phyloP scores from a whole-genome alignment of 2,329 filamentous ascomycete genomes.

The Capronia americana region DNA sequence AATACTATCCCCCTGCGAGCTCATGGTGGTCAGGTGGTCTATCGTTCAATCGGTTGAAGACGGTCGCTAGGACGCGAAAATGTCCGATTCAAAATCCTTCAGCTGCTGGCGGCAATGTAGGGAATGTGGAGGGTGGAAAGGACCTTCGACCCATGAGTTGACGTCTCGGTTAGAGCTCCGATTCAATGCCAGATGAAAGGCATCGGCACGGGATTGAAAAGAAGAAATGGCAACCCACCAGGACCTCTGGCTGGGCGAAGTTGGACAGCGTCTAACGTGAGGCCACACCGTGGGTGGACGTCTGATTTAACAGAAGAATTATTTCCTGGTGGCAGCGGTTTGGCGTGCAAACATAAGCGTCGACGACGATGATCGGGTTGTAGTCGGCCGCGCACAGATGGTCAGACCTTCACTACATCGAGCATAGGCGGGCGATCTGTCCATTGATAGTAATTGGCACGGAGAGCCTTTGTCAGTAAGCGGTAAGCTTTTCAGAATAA shows the following conservation, averaged over 20 bases:
- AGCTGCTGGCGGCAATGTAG: not conserved
- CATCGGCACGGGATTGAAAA: not conserved
- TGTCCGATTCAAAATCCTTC: not conserved
- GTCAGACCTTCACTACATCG: conserved; percentile 12
- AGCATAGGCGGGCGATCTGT: conserved; percentile 5
- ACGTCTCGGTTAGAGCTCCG: not conserved
- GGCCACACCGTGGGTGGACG: conserved; percentile 4
- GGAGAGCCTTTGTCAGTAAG: conserved; percentile 11
- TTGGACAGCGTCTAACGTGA: not conserved
- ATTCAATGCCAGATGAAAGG: not conserved
- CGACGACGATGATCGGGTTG: not conserved
- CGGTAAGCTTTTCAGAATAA: conserved; percentile 23
- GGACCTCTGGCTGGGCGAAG: not conserved
- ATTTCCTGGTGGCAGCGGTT: not conserved
- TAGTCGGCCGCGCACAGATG: conserved; percentile 3
- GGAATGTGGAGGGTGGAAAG: not conserved
- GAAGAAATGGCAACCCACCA: conserved; percentile 9
- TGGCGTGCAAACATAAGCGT: not conserved
- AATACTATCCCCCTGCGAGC: conserved; percentile 17
- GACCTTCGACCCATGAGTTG: not conserved
- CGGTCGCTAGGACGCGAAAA: not conserved
- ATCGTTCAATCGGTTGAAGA: not conserved
- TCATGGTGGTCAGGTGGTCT: conserved; percentile 13
- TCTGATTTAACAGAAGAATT: conserved; percentile 1
- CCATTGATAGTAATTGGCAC: conserved; percentile 11